Conservation (phyloP, 345 rosid species). For the Populus davidiana region DNA sequence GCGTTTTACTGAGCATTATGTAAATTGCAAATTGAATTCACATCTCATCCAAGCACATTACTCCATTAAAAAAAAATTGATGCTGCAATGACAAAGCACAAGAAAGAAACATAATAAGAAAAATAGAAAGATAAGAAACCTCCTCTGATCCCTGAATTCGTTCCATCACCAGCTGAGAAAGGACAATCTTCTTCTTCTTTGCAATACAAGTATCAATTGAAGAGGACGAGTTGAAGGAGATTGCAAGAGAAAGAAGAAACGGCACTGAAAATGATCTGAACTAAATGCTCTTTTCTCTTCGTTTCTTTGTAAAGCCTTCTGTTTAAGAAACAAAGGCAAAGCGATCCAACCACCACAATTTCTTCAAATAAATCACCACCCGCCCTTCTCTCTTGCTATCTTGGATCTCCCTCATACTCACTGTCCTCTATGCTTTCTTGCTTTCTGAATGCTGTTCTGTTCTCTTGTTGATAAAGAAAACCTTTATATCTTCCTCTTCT, state of each 20-base stretch:
- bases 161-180: constrained; percentile 86
- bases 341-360: constrained; percentile 54
- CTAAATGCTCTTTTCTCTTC: constrained; percentile 87
- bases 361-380: constrained; percentile 76
- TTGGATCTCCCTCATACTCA: neutral
- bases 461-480: no score
- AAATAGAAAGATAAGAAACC: constrained; percentile 42
- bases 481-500: no score
- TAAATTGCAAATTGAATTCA: neutral
- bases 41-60: neutral
- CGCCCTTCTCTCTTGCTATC: neutral
- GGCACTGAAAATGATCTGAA: constrained; percentile 90
- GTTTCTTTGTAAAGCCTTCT: constrained; percentile 82
- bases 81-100: neutral
- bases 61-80: neutral
- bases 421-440: no score
- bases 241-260: constrained; percentile 96
- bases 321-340: constrained; percentile 84
- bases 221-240: constrained; percentile 89
- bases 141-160: constrained; percentile 82
- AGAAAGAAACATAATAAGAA: constrained; percentile 1
- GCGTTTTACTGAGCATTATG: neutral
- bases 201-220: constrained; percentile 83
- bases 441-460: no score
- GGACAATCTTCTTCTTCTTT: constrained; percentile 88